Conservation (phyloP, 352 stramenopile genomes). For the Phytopythium litorale region DNA sequence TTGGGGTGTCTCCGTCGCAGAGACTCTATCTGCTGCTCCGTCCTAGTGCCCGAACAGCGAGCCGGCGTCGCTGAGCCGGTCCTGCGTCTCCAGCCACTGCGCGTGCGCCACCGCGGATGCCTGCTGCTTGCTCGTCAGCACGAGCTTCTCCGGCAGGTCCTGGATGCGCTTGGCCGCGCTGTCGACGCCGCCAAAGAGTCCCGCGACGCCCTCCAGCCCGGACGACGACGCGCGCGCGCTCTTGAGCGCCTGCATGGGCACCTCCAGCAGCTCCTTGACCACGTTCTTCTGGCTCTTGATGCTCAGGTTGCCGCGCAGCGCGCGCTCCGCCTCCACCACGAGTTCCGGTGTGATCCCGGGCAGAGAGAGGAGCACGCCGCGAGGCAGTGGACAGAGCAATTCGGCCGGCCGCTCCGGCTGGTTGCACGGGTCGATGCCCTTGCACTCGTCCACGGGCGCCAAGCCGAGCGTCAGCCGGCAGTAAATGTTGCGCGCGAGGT, state of each 20-base stretch:
- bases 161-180: conserved; percentile 49
- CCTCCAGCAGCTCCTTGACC: conserved; percentile 76
- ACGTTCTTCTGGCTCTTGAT: conserved; percentile 83
- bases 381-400: conserved; percentile 38
- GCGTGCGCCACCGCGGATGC: conserved; percentile 24
- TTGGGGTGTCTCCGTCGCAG: conserved; percentile 5
- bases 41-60: conserved; percentile 38
- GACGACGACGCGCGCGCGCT: conserved; percentile 29
- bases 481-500: conserved; percentile 81
- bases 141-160: conserved; percentile 61
- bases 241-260: conserved; percentile 48
- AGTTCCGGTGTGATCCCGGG: conserved; percentile 36
- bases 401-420: conserved; percentile 46
- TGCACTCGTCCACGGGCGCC: conserved; percentile 70
- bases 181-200: conserved; percentile 16
- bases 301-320: conserved; percentile 69
- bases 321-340: conserved; percentile 43
- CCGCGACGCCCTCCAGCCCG: conserved; percentile 26
- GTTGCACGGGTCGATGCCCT: conserved; percentile 78
- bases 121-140: conserved; percentile 52
- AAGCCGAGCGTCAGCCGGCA: conserved; percentile 63
- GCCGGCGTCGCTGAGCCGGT: conserved; percentile 37
- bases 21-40: not conserved
- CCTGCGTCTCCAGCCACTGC: conserved; percentile 49
- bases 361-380: conserved; percentile 57